Base-by-base conservation (phyloP, 352 stramenopile species). In the Globisporangium polare region DNA sequence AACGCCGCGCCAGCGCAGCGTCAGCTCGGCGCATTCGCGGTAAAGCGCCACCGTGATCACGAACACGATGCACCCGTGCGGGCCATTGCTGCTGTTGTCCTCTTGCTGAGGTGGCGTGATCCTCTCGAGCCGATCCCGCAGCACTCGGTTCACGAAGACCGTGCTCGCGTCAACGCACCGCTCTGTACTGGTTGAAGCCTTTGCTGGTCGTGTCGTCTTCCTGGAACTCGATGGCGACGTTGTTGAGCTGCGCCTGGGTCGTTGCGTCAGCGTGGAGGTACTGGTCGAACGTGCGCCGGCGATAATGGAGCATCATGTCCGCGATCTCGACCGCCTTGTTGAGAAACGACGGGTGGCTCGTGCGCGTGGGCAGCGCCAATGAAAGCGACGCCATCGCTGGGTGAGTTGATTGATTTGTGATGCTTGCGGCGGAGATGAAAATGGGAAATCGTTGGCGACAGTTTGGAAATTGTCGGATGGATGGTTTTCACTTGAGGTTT, bases 11-110 rank as follows among this genome's bases (percentile, higher is more conserved):
- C 49, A 54, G 26, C 27, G 75, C 62, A 15, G 53, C 53, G 89
- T 74, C 46, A 82, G 77, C 46, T 91, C 88, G 50, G 81, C 79
- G 4, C 50, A 29, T 13, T 45, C 50, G 17, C 41, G 50, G 33
- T 43, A 43, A n/a, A 43, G 29, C 50, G 22, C 29, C 1, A 10
- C 29, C 7, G 51, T 31, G 9, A 57, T 33, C 51, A 20, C 10
- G 18, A 57, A 29, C 51, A 57, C 51, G 51, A 45, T 43, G 29
- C 51, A 45, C 31, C 31, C 31, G 27, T 57, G 51, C 31, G 51
- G 45, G 50, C 17, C 29, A 33, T 33, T 33, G 29, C 29, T 33
- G 29, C 29, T 55, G 29, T 12, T 43, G 27, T 43, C 18, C 31
- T 31, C 29, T 7, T 53, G 46, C 3, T 9, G 6, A 5, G 27